Percentiles rank a stretch among this genome's conserved stretches.
Conservation (phyloP, 1,284 basidiomycete species). For the Tetrapyrgos nigripes region DNA sequence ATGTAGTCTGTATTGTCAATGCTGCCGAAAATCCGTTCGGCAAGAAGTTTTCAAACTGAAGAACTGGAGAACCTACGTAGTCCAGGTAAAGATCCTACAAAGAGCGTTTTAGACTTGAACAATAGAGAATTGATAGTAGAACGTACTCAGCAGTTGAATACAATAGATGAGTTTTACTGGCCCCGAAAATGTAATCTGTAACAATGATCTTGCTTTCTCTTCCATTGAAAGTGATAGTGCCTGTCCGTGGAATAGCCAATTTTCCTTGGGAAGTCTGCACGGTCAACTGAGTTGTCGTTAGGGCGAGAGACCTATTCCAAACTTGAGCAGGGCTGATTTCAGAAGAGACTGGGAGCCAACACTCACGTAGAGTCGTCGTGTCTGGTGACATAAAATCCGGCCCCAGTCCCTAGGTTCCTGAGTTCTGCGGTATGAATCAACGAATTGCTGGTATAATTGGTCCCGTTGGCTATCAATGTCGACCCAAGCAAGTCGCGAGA, state of each 20-base stretch:
- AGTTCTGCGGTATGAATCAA: constrained; percentile 56
- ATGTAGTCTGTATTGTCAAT: constrained; percentile 48
- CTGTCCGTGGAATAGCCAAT: constrained; percentile 43
- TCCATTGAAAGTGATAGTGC: constrained; percentile 50
- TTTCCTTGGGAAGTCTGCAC: constrained; percentile 49
- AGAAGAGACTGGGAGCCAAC: constrained; percentile 8
- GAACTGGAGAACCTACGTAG: constrained; percentile 40
- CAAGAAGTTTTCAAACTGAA: constrained; percentile 4
- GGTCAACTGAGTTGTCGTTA: constrained; percentile 45
- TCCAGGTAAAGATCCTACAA: constrained; percentile 52
- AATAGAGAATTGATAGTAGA: neutral
- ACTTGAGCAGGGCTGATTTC: neutral
- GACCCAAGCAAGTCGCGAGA: constrained; percentile 51
- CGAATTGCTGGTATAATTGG: constrained; percentile 49
- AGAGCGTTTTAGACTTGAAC: constrained; percentile 2
- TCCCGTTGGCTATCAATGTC: constrained; percentile 49
- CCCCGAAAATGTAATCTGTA: constrained; percentile 54
- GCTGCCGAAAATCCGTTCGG: constrained; percentile 25
- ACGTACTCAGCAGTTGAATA: constrained; percentile 56
- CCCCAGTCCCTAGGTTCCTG: constrained; percentile 49
- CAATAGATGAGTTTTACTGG: constrained; percentile 38
- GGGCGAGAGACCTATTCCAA: constrained; percentile 43
- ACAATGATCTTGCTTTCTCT: constrained; percentile 56
- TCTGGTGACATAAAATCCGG: constrained; percentile 58
- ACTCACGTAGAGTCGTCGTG: constrained; percentile 52